These are phyloP conservation scores for Schizophyllum amplum DNA, from an alignment of 1,284 basidiomycete species.

Conservation along the genomic window DNA sequence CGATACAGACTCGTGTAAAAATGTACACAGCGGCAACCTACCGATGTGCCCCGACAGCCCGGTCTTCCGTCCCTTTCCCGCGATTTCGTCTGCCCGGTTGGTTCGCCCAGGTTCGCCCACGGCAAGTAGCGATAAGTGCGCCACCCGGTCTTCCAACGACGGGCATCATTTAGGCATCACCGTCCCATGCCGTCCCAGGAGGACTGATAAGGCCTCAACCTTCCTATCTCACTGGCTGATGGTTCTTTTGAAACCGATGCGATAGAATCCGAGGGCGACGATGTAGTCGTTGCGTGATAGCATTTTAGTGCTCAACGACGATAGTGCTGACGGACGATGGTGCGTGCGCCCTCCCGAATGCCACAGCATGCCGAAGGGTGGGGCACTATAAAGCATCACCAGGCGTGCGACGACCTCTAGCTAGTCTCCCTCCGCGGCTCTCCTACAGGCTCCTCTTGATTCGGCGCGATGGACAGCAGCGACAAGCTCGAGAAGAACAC, in stretches of 20 bases:
- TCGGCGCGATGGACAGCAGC: neutral
- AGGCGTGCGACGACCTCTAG: neutral
- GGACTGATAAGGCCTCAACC: no score
- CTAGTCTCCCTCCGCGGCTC: neutral
- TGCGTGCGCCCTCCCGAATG: neutral
- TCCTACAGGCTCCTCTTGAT: neutral
- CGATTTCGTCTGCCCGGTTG: no score
- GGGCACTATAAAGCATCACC: neutral
- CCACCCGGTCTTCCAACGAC: neutral
- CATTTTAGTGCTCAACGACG: neutral
- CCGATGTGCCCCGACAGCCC: neutral
- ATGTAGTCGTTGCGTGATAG: neutral
- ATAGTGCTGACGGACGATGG: neutral
- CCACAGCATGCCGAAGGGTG: neutral
- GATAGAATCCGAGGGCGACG: neutral
- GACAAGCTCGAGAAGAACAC: neutral
- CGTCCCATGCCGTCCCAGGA: no score
- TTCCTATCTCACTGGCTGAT: neutral
- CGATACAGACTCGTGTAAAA: no score
- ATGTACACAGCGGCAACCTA: neutral
- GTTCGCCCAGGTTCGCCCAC: no score
- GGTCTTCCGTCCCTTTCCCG: no score
- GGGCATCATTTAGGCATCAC: neutral
- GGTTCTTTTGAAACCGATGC: neutral
- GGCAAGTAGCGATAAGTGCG: neutral